phyloP scores from a whole-genome alignment of 495 filamentous ascomycete genomes.

The Aspergillus indologenus region DNA sequence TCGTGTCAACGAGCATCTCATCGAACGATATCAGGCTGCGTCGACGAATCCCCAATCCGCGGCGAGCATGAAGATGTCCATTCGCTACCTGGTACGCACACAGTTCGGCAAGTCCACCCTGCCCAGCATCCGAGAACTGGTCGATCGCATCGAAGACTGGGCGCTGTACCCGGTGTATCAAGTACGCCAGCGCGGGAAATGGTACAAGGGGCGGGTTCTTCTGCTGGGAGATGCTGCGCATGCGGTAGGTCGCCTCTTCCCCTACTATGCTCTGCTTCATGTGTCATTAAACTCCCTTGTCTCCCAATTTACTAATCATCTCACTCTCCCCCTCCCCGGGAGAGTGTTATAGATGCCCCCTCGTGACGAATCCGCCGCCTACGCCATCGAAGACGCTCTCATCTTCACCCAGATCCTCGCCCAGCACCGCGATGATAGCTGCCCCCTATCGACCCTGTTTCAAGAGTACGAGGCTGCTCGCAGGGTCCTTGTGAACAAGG shows the following conservation, averaged over 20 bases:
- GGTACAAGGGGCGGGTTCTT: conserved; percentile 39
- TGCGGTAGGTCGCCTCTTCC: conserved; percentile 7
- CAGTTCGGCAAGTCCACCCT: conserved; percentile 22
- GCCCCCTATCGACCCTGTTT: conserved; percentile 33
- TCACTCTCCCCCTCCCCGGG: neutral
- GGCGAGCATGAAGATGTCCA: conserved; percentile 15
- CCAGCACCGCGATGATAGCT: neutral
- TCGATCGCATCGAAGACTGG: conserved; percentile 45
- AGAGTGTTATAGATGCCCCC: neutral
- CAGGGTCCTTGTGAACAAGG: conserved; percentile 35
- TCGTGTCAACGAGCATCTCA: conserved; percentile 14
- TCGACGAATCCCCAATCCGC: conserved; percentile 8
- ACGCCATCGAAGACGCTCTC: conserved; percentile 6
- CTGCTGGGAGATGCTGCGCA: conserved; percentile 46
- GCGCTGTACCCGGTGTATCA: conserved; percentile 50
- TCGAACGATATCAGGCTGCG: conserved; percentile 11
- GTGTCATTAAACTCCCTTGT: too few relatives aligned
- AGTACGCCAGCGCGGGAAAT: conserved; percentile 40
- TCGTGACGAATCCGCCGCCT: conserved; percentile 5
- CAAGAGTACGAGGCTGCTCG: conserved; percentile 41
- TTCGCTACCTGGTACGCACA: conserved; percentile 14
- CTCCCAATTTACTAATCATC: neutral
- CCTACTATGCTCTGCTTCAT: neutral
- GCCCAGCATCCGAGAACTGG: conserved; percentile 34
- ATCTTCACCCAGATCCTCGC: conserved; percentile 4